phyloP scores from a whole-genome alignment of 2,329 filamentous ascomycete genomes.

The Microdochium nivale region DNA sequence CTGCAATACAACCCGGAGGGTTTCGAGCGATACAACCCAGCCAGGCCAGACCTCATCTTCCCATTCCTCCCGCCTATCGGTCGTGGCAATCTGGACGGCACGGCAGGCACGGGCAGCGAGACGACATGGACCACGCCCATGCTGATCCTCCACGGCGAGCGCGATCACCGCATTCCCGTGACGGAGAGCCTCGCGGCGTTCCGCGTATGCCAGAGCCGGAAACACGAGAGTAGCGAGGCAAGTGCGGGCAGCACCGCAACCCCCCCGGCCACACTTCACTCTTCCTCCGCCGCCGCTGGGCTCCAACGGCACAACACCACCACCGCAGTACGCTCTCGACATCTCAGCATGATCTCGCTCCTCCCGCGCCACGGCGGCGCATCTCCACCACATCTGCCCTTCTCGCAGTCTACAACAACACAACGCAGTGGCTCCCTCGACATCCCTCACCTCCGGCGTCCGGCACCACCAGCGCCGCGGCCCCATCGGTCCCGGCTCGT shows the following conservation, averaged over 20 bases:
- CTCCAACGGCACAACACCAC: conserved; percentile 9
- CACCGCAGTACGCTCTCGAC: not conserved
- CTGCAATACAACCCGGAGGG: conserved; percentile 36
- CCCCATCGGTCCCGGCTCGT: conserved; percentile 8
- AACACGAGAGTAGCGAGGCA: too few species aligned
- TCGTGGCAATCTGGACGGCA: not conserved
- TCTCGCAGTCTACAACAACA: not conserved
- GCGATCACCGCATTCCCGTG: conserved; percentile 50
- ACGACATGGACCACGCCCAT: conserved; percentile 43
- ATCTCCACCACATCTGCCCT: not conserved
- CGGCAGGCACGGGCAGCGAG: too few species aligned
- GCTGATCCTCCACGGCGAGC: conserved; percentile 62
- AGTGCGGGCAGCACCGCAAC: not conserved
- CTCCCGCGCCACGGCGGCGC: not conserved
- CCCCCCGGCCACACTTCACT: not conserved
- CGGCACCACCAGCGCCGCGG: not conserved
- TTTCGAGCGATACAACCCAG: conserved; percentile 42
- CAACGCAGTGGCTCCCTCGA: not conserved
- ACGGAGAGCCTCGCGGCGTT: conserved; percentile 24
- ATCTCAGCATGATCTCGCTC: not conserved
- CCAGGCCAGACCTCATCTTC: conserved; percentile 30
- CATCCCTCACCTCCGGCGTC: not conserved
- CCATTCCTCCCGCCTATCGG: not conserved
- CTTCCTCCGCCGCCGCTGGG: not conserved
- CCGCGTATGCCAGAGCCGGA: conserved; percentile 4